A percentile compares a stretch with the other conserved stretches of the same genome.
Conservation (phyloP, 1,284 basidiomycete species). For the Cutaneotrichosporon sp. region DNA sequence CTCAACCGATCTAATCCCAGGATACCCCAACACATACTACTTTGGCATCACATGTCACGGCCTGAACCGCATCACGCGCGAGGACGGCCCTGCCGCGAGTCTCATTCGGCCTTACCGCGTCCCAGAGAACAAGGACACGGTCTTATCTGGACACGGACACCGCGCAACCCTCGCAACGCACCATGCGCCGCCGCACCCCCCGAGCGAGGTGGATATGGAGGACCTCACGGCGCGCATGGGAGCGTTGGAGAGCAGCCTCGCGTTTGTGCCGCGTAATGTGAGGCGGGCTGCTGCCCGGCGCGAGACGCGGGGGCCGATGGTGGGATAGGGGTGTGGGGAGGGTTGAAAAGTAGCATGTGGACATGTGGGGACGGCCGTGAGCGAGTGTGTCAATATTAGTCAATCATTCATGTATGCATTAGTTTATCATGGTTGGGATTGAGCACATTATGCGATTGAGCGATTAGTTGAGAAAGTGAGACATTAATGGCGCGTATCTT, state of each 20-base stretch:
- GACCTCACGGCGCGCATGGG: slow-evolving; percentile 30
- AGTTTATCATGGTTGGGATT: too few relatives aligned
- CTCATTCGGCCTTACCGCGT: slow-evolving; percentile 36
- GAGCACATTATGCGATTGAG: too few relatives aligned
- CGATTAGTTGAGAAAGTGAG: too few relatives aligned
- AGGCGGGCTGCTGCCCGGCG: slow-evolving; percentile 7
- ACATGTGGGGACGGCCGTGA: too few relatives aligned
- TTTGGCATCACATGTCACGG: slow-evolving; percentile 86
- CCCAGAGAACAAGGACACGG: slow-evolving; percentile 10
- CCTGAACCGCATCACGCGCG: slow-evolving; percentile 40
- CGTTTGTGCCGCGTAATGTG: slow-evolving; percentile 34
- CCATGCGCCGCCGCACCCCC: slow-evolving; percentile 6
- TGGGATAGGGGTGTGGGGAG: neutral
- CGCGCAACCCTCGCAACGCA: neutral
- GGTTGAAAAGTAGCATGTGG: neutral
- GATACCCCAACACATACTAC: slow-evolving; percentile 80
- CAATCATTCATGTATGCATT: too few relatives aligned
- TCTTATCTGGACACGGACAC: neutral
- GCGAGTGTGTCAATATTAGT: too few relatives aligned
- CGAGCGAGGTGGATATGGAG: slow-evolving; percentile 34
- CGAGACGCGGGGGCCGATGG: slow-evolving; percentile 7
- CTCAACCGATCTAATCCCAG: slow-evolving; percentile 25
- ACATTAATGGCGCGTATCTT: too few relatives aligned
- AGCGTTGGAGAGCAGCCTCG: slow-evolving; percentile 34
- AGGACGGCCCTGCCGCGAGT: slow-evolving; percentile 41